A percentile compares a stretch with the other conserved stretches of the same genome.
Conservation (phyloP, 331 rosid species). For the Quercus phellos region DNA sequence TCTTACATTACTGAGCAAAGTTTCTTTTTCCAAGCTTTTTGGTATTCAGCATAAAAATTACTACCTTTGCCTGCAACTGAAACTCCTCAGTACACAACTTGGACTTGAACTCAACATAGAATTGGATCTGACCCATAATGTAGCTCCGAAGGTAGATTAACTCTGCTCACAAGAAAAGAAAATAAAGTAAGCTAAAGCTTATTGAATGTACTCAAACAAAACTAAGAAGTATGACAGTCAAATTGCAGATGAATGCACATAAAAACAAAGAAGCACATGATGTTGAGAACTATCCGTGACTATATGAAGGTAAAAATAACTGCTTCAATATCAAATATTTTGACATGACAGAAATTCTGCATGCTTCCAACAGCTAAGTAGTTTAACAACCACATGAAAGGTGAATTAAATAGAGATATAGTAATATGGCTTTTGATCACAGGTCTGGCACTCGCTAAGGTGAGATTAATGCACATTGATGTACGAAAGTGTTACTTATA, state of each 20-base stretch:
- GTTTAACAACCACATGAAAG: neutral
- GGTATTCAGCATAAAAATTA: no score
- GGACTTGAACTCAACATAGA: conserved; percentile 29
- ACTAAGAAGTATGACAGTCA: neutral
- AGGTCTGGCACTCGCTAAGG: neutral
- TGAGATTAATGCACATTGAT: neutral
- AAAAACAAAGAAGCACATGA: neutral
- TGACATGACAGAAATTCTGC: neutral
- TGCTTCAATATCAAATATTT: neutral
- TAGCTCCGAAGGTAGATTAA: conserved; percentile 41
- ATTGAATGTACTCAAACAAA: neutral
- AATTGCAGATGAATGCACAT: neutral
- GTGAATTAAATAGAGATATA: neutral
- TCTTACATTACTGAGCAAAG: no score
- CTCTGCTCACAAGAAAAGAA: conserved; percentile 35
- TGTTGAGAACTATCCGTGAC: neutral
- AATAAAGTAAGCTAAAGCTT: conserved; percentile 1
- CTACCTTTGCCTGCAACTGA: no score
- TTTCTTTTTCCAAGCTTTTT: no score
- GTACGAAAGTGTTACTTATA: neutral
- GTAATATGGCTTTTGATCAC: neutral
- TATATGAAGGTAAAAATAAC: neutral
- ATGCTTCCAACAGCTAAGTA: neutral
- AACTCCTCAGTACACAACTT: neutral
- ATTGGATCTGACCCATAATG: conserved; percentile 42